These are phyloP conservation scores for Jimgerdemannia lactiflua DNA, from an alignment of 192 early-diverging fungal species.

Conservation along the genomic window DNA sequence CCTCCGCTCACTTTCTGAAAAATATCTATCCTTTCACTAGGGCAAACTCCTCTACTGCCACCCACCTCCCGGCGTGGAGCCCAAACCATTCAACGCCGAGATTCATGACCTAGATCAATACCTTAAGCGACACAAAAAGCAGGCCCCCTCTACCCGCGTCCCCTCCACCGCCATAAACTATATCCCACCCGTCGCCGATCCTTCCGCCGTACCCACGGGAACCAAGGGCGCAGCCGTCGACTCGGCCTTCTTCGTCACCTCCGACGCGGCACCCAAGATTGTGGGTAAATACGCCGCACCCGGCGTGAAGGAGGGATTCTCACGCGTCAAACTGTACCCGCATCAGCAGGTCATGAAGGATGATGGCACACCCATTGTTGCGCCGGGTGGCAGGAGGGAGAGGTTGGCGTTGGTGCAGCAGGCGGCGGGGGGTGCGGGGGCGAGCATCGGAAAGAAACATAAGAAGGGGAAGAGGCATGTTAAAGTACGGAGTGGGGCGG, in stretches of 20 bases:
- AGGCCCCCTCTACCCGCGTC: slow-evolving; percentile 49
- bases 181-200: slow-evolving; percentile 37
- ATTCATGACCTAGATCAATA: slow-evolving; percentile 66
- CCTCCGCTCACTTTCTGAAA: neutral
- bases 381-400: slow-evolving; percentile 26
- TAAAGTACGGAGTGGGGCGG: slow-evolving; percentile 69
- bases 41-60: slow-evolving; percentile 91
- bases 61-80: slow-evolving; percentile 62
- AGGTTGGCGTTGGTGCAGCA: slow-evolving; percentile 20
- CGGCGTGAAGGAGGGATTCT: slow-evolving; percentile 33
- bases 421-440: slow-evolving; percentile 27
- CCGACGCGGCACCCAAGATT: slow-evolving; percentile 28
- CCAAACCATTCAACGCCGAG: slow-evolving; percentile 81
- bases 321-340: slow-evolving; percentile 60
- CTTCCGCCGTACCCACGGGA: slow-evolving; percentile 15
- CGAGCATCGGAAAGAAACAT: slow-evolving; percentile 46
- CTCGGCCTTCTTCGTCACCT: slow-evolving; percentile 42
- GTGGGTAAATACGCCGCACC: slow-evolving; percentile 35
- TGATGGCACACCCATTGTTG: slow-evolving; percentile 39
- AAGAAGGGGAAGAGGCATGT: slow-evolving; percentile 77
- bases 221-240: slow-evolving; percentile 53
- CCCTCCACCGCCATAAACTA: slow-evolving; percentile 53
- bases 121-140: slow-evolving; percentile 47
- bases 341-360: slow-evolving; percentile 49
- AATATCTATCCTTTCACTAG: slow-evolving; percentile 29